Evolutionary conservation across 169 alveolate species (phyloP).

Genomic region (Plasmodium gonderi): DNA sequence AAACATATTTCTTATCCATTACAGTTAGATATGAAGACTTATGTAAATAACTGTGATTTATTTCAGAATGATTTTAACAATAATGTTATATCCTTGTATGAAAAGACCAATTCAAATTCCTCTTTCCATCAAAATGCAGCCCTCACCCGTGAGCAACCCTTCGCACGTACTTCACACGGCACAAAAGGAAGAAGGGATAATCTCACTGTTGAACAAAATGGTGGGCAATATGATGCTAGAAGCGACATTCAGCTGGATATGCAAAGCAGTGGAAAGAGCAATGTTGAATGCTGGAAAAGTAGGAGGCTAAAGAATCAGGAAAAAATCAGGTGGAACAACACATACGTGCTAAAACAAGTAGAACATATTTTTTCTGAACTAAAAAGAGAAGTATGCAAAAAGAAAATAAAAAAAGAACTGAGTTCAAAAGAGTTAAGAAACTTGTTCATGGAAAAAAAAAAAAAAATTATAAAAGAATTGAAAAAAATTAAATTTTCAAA

Average conservation of each 20-base stretch:
- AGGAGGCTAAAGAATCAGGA: background rate
- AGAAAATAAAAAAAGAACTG: background rate
- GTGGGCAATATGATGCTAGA: background rate
- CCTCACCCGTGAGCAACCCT: too few species aligned
- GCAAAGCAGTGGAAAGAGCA: background rate
- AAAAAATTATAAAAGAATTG: slow-evolving; percentile 17
- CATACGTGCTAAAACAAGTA: slow-evolving; percentile 7
- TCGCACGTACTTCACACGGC: too few species aligned
- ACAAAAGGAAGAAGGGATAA: background rate
- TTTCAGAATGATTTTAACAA: slow-evolving; percentile 40
- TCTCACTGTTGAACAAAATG: background rate
- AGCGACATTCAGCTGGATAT: background rate
- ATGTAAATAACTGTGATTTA: slow-evolving; percentile 47
- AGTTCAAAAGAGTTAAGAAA: background rate
- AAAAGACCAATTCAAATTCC: slow-evolving; percentile 18
- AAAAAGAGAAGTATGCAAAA: slow-evolving; percentile 18
- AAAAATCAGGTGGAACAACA: background rate
- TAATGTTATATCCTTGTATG: slow-evolving; percentile 59
- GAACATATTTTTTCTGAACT: slow-evolving; percentile 26
- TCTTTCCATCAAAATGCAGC: too few species aligned
- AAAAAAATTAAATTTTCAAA: slow-evolving; percentile 44
- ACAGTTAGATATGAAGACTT: slow-evolving; percentile 49
- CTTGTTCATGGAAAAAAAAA: slow-evolving; percentile 41
- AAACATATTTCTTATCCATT: slow-evolving; percentile 55
- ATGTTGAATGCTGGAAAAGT: background rate